phyloP scores from a whole-genome alignment of 148 eudicot genomes.

The Suaeda aralocaspica region DNA sequence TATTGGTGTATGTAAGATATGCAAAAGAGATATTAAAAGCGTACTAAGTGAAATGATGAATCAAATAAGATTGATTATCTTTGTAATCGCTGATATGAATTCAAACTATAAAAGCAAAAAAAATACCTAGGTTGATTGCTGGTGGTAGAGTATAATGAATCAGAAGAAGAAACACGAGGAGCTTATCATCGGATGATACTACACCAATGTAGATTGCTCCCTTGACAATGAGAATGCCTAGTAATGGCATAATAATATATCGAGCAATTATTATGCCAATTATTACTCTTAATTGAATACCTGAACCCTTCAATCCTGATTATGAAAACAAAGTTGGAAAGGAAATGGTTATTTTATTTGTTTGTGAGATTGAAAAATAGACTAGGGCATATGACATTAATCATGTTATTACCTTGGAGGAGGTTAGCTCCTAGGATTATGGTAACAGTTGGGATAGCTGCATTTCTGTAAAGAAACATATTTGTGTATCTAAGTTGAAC shows the following conservation, averaged over 20 bases:
- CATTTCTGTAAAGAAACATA: conserved; percentile 72
- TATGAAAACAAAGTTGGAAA: background rate
- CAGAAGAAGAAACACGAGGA: conserved; percentile 65
- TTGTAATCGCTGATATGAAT: too few species aligned
- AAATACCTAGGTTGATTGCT: conserved; percentile 74
- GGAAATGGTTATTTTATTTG: too few species aligned
- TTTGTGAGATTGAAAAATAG: too few species aligned
- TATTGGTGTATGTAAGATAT: too few species aligned
- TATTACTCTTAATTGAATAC: conserved; percentile 38
- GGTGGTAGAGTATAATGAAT: conserved; percentile 85
- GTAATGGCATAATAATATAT: conserved; percentile 52
- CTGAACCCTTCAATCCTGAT: conserved; percentile 55
- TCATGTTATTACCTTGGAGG: conserved; percentile 62
- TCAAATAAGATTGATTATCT: too few species aligned
- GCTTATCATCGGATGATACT: conserved; percentile 44
- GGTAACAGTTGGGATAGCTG: conserved; percentile 72
- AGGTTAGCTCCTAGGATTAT: conserved; percentile 82
- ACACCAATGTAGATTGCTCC: conserved; percentile 46
- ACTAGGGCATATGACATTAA: too few species aligned
- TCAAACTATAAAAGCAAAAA: too few species aligned
- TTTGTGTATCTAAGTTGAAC: too few species aligned
- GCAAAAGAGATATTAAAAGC: too few species aligned
- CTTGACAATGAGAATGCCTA: conserved; percentile 54
- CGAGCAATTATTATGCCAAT: conserved; percentile 51
- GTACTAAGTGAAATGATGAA: too few species aligned